phyloP scores from a whole-genome alignment of 768 basidiomycete genomes.

The Daedalea quercina region DNA sequence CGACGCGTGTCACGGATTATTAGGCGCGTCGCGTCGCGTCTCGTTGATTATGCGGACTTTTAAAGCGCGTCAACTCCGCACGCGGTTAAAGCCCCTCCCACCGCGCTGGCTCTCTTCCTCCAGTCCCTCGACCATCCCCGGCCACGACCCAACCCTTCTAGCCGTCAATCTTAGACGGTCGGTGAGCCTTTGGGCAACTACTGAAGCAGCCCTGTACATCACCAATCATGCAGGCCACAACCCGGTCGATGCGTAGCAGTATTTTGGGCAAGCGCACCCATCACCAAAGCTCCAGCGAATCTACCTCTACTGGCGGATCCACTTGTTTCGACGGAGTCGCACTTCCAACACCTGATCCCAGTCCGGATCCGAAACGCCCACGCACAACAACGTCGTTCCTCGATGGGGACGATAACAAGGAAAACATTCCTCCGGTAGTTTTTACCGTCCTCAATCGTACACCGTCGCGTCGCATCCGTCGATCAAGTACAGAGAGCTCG shows the following conservation, averaged over 20 bases:
- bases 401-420: slow-evolving; percentile 65
- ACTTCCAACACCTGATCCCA: slow-evolving; percentile 54
- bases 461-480: slow-evolving; percentile 31
- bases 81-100: slow-evolving; percentile 9
- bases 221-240: slow-evolving; percentile 11
- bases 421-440: slow-evolving; percentile 65
- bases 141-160: slow-evolving; percentile 5
- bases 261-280: slow-evolving; percentile 28
- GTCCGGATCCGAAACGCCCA: slow-evolving; percentile 60
- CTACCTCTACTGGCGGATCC: slow-evolving; percentile 30
- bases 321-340: slow-evolving; percentile 2
- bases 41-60: slow-evolving; percentile 23
- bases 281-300: slow-evolving; percentile 20
- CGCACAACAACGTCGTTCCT: slow-evolving; percentile 37
- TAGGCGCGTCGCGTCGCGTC: slow-evolving; percentile 17
- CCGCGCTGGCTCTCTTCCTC: slow-evolving; percentile 13
- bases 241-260: slow-evolving; percentile 17
- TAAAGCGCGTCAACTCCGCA: slow-evolving; percentile 20
- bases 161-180: slow-evolving; percentile 1
- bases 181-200: too few relatives aligned
- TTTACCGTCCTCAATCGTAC: slow-evolving; percentile 22
- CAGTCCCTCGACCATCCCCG: slow-evolving; percentile 6
- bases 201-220: too few relatives aligned
- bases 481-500: slow-evolving; percentile 27
- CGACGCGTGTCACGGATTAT: slow-evolving; percentile 13